Base-by-base conservation (phyloP, 257 asterid genomes). In the Fraxinus excelsior region DNA sequence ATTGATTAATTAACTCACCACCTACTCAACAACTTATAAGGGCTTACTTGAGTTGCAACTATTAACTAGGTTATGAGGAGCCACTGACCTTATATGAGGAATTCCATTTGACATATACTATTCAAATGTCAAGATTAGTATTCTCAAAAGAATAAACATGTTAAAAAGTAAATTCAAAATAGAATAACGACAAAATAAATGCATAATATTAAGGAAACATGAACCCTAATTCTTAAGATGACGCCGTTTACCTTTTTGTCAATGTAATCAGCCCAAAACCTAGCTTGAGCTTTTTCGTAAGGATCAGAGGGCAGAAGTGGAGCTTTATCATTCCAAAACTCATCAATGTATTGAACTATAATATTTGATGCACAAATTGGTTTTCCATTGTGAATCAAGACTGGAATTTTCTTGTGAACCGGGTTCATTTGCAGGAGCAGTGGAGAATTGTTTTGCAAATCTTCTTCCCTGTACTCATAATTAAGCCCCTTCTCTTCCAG, bases 351-450 rank as follows among this genome's bases (percentile, higher is more conserved):
- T 38, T 83, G 62, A 28, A 83, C 79, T 1, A 26, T 76, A 25
- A 79, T 73, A 0, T 67, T 26, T 10, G 86, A 83, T 70, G 79
- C 84, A 69, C 77, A 79, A 0, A 83, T 10, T 4, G 86, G 79
- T 56, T 80, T 83, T 0, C 84, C 82, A 28, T 85, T 82, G 46
- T 82, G 88, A 60, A 85, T 76, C 69, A 82, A 26, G 8, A 79
- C 79, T 6, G 84, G 81, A 10, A 83, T 5, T 71, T 80, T 83
- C 76, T 83, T 80, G 69, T 83, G 78, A 21, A 80, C 32, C 0
- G 87, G 87, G 38, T 83, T 83, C 82, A 80, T 76, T 0, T 83
- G 32, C 14, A 74, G 40, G 1, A 83, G 72, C 68, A 83, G 68
- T 1, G 60, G 34, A 14, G 72, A 76, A 37, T 83, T 83, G 69